phyloP scores from a whole-genome alignment of 441 rosid species.

The Hypseocharis bilobata region DNA sequence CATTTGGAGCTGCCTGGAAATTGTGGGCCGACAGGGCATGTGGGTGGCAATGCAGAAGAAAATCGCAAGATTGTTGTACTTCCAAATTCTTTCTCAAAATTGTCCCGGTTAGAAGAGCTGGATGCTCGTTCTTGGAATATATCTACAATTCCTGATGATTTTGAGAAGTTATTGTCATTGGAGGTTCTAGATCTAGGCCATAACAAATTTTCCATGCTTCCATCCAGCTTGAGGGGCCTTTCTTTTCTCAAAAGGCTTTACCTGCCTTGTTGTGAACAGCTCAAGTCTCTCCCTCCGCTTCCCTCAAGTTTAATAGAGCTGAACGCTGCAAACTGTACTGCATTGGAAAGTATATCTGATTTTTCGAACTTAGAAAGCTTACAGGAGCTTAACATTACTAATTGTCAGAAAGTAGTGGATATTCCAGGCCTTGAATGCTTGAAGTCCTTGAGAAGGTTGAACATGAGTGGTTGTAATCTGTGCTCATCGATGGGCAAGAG shows the following conservation, averaged over 20 bases:
- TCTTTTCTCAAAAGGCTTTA: slow-evolving; percentile 35
- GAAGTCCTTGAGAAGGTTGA: slow-evolving; percentile 34
- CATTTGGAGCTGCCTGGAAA: background rate
- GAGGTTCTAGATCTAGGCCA: slow-evolving; percentile 36
- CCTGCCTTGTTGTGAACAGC: slow-evolving; percentile 39
- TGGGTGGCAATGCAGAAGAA: slow-evolving; percentile 2
- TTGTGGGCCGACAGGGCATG: background rate
- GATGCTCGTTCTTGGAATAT: slow-evolving; percentile 53
- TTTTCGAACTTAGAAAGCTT: slow-evolving; percentile 34
- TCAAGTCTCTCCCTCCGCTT: slow-evolving; percentile 46
- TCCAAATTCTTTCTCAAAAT: slow-evolving; percentile 42
- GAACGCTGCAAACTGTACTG: slow-evolving; percentile 35
- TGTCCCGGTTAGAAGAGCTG: slow-evolving; percentile 38
- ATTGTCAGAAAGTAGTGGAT: slow-evolving; percentile 43
- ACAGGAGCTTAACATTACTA: slow-evolving; percentile 36
- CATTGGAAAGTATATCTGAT: slow-evolving; percentile 35
- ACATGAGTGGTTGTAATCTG: slow-evolving; percentile 43
- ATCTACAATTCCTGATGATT: slow-evolving; percentile 42
- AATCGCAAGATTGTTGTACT: slow-evolving; percentile 14
- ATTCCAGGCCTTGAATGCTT: slow-evolving; percentile 44
- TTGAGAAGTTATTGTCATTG: slow-evolving; percentile 41
- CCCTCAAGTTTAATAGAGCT: slow-evolving; percentile 39
- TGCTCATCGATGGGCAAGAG: slow-evolving; percentile 30
- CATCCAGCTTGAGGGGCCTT: slow-evolving; percentile 47
- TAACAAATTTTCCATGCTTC: slow-evolving; percentile 46